Percentiles rank a stretch among this genome's conserved stretches.
Evolutionary conservation across 148 eudicot species (phyloP).

Genomic region (Salicornia ramosissima): DNA sequence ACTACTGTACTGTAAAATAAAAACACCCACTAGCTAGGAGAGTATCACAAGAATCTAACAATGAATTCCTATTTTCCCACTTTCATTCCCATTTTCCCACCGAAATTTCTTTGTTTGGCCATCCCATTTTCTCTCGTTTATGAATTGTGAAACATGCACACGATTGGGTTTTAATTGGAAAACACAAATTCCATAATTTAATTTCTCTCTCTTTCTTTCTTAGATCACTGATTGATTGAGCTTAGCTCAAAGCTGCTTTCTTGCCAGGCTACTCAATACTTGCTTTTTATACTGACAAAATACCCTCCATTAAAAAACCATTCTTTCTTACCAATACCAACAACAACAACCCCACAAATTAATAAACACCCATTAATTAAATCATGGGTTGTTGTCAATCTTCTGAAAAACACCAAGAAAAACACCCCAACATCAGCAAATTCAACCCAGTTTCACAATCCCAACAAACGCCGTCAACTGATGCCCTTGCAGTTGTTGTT

Average conservation of each 20-base stretch:
- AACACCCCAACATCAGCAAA: constrained; percentile 13
- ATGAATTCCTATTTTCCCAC: background rate
- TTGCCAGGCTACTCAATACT: constrained; percentile 11
- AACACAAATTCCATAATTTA: background rate
- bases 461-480: constrained; percentile 23
- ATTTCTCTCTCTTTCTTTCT: background rate
- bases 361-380: background rate
- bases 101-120: background rate
- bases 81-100: constrained; percentile 9
- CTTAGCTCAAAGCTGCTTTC: constrained; percentile 4
- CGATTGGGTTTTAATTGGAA: constrained; percentile 23
- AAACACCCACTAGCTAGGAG: background rate
- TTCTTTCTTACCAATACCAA: background rate
- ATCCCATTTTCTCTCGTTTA: constrained; percentile 1
- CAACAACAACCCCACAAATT: background rate
- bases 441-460: constrained; percentile 14
- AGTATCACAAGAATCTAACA: constrained; percentile 2
- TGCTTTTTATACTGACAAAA: constrained; percentile 18
- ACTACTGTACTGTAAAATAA: background rate
- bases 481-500: background rate
- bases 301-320: background rate
- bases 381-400: constrained; percentile 64
- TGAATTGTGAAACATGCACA: constrained; percentile 30
- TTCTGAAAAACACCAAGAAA: constrained; percentile 39
- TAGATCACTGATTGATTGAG: constrained; percentile 10